These are phyloP conservation scores for Dictyostelium citrinum DNA, from an alignment of 78 protist species.

Conservation along the genomic window DNA sequence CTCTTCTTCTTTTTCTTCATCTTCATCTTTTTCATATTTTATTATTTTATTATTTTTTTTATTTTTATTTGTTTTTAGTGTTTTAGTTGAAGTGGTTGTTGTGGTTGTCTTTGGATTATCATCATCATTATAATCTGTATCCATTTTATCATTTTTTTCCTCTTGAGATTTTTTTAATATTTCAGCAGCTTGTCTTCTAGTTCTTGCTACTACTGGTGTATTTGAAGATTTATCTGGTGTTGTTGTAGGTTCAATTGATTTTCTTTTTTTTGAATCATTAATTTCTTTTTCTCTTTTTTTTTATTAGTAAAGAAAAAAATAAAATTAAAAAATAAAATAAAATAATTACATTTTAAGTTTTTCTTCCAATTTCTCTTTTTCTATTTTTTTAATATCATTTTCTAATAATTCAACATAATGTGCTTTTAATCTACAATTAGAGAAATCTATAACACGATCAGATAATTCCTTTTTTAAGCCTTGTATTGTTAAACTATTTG, in stretches of 20 bases:
- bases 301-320: neutral
- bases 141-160: neutral
- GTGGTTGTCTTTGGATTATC: neutral
- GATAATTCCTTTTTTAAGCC: neutral
- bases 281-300: neutral
- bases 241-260: neutral
- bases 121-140: neutral
- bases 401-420: neutral
- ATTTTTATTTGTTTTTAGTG: neutral
- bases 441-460: neutral
- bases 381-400: neutral
- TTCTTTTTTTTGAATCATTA: neutral
- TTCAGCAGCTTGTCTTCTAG: neutral
- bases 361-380: neutral
- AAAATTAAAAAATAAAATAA: too few species aligned
- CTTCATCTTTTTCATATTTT: neutral
- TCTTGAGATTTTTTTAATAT: neutral
- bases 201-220: neutral
- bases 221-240: neutral
- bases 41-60: neutral
- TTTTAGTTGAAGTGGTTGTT: neutral
- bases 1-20: neutral
- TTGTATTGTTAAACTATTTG: neutral
- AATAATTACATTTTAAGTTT: neutral
- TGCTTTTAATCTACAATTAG: neutral